phyloP scores from a whole-genome alignment of 2,329 filamentous ascomycete genomes.

The Neopestalotiopsis sp. region DNA sequence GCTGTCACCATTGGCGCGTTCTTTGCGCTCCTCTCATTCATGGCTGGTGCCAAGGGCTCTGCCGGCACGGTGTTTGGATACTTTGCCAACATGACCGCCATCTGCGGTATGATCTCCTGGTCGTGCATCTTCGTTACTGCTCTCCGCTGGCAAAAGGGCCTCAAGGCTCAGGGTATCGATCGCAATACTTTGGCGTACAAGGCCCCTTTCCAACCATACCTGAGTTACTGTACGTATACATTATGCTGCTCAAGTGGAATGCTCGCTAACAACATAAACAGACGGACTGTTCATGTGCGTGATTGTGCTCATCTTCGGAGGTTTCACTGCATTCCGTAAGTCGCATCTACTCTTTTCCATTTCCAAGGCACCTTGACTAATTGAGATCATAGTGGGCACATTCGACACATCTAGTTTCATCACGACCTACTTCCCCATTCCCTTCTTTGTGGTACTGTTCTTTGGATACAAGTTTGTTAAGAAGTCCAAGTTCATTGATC shows the following conservation, averaged over 20 bases:
- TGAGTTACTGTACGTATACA: constrained; percentile 16
- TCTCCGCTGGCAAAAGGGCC: constrained; percentile 31
- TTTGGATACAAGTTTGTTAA: constrained; percentile 28
- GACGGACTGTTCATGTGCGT: constrained; percentile 25
- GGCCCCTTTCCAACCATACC: constrained; percentile 19
- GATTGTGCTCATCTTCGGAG: constrained; percentile 31
- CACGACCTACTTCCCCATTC: constrained; percentile 31
- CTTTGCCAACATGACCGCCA: constrained; percentile 21
- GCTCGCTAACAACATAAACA: neutral
- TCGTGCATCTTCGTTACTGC: constrained; percentile 23
- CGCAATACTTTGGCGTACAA: constrained; percentile 25
- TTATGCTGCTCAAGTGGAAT: neutral
- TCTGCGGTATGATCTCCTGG: constrained; percentile 23
- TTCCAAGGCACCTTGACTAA: neutral
- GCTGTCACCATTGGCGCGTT: neutral
- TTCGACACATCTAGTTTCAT: constrained; percentile 30
- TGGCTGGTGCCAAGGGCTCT: neutral
- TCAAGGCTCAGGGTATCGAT: constrained; percentile 30
- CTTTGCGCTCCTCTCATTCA: constrained; percentile 8
- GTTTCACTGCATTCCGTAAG: constrained; percentile 28
- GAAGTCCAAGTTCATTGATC: constrained; percentile 28
- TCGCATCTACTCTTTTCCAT: neutral
- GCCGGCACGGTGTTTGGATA: constrained; percentile 6
- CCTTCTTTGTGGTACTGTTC: constrained; percentile 28
- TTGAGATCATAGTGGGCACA: constrained; percentile 19